A percentile compares a stretch with the other conserved stretches of the same genome.
Conservation (phyloP, 495 filamentous ascomycete species). For the Jackrogersella minutella region DNA sequence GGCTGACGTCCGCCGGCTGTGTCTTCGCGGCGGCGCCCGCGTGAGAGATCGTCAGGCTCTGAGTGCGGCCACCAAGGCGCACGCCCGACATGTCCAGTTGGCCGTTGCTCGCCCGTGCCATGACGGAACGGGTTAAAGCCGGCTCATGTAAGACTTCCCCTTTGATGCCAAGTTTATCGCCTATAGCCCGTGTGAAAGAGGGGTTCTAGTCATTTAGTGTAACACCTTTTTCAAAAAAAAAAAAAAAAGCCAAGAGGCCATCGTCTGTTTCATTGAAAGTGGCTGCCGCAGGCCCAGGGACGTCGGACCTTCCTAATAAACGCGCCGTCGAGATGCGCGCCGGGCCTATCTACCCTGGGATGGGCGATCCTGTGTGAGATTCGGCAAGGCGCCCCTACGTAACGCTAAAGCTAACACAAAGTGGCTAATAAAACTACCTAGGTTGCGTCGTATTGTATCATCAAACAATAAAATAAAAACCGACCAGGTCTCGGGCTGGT, state of each 20-base stretch:
- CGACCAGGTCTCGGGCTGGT: too few relatives aligned
- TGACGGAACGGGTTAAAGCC: background rate
- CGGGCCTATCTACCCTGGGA: background rate
- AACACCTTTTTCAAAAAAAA: too few relatives aligned
- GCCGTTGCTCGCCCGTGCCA: background rate
- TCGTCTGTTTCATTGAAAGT: too few relatives aligned
- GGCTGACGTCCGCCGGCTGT: background rate
- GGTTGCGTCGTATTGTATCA: too few relatives aligned
- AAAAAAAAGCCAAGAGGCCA: too few relatives aligned
- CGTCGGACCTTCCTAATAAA: too few relatives aligned
- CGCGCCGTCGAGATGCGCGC: too few relatives aligned
- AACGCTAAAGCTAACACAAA: background rate
- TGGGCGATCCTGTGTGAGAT: slow-evolving; percentile 8
- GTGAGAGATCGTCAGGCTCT: background rate
- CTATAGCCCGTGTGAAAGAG: too few relatives aligned
- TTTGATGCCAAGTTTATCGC: background rate
- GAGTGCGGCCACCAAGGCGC: background rate
- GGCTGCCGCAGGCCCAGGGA: too few relatives aligned
- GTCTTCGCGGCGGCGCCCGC: background rate
- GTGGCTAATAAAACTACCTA: too few relatives aligned
- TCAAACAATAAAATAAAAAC: too few relatives aligned
- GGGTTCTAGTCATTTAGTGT: too few relatives aligned
- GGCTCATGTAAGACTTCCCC: background rate
- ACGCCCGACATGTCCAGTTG: background rate
- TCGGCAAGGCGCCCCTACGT: background rate